These are phyloP conservation scores for Solanum okadae DNA, from an alignment of 257 asterid species.

Conservation along the genomic window DNA sequence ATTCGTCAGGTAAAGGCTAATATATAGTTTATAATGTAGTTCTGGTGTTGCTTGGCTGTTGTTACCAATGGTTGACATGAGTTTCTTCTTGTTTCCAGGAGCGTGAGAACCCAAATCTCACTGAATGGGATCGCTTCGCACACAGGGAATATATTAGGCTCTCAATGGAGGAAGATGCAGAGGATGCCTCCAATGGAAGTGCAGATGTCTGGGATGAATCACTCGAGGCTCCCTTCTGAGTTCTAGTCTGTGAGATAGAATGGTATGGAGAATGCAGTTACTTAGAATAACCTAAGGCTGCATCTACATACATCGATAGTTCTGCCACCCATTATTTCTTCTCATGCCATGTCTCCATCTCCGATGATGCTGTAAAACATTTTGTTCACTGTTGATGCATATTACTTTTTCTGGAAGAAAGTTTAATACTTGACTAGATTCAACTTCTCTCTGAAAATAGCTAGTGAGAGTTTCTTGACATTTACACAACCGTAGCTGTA, in stretches of 20 bases:
- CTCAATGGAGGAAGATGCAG: conserved; percentile 99
- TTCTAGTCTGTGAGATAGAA: conserved; percentile 38
- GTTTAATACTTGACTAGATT: not conserved
- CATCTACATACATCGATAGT: not conserved
- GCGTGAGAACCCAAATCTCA: conserved; percentile 95
- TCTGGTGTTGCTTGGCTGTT: not conserved
- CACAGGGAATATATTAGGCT: conserved; percentile 98
- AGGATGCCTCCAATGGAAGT: conserved; percentile 99
- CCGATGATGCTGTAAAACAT: not conserved
- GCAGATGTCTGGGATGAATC: conserved; percentile 99
- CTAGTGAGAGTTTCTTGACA: not conserved
- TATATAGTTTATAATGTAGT: not conserved
- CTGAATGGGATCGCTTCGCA: conserved; percentile 99
- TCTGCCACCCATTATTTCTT: not conserved
- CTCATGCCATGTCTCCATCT: not conserved
- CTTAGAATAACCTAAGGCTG: not conserved
- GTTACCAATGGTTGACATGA: conserved; percentile 2
- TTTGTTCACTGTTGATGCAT: not conserved
- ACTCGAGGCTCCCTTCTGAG: conserved; percentile 97
- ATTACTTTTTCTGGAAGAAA: not conserved
- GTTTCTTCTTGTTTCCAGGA: conserved; percentile 45
- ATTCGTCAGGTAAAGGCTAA: conserved; percentile 75
- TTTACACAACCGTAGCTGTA: not conserved
- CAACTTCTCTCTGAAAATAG: not conserved
- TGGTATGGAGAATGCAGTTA: conserved; percentile 4